These are phyloP conservation scores for Globisporangium nagaii DNA, from an alignment of 352 stramenopile species.

Conservation along the genomic window DNA sequence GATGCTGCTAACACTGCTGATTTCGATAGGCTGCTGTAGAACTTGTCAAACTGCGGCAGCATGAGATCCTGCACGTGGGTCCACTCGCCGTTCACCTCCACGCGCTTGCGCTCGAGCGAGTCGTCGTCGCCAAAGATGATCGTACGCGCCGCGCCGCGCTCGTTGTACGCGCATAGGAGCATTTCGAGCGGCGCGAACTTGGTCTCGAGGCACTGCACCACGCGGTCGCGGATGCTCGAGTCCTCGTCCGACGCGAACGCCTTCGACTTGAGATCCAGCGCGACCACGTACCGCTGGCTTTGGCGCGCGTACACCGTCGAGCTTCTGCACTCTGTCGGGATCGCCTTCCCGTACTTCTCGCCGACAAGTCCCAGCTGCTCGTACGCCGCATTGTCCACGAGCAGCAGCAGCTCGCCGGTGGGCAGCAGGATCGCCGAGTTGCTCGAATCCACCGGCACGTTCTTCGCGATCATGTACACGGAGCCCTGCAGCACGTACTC, in stretches of 20 bases:
- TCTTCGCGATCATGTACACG: constrained; percentile 78
- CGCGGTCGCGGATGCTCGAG: constrained; percentile 23
- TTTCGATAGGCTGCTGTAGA: constrained; percentile 16
- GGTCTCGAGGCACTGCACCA: constrained; percentile 34
- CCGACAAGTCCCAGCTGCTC: constrained; percentile 66
- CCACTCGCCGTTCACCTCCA: constrained; percentile 51
- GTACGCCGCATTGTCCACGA: constrained; percentile 64
- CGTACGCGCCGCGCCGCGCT: constrained; percentile 49
- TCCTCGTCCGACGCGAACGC: constrained; percentile 21
- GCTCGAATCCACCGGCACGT: constrained; percentile 50
- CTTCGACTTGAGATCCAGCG: constrained; percentile 50
- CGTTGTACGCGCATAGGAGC: constrained; percentile 70
- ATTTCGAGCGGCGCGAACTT: constrained; percentile 61
- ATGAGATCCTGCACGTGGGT: constrained; percentile 41
- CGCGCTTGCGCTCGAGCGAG: constrained; percentile 44
- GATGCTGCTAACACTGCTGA: constrained; percentile 12
- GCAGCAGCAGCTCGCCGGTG: constrained; percentile 58
- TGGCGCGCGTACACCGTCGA: constrained; percentile 17
- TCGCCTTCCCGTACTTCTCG: constrained; percentile 42
- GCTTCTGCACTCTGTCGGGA: constrained; percentile 13
- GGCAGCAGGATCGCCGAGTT: constrained; percentile 66
- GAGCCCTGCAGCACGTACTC: constrained; percentile 49
- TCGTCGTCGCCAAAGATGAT: constrained; percentile 72
- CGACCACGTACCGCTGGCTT: constrained; percentile 54
- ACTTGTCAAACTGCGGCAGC: constrained; percentile 46